Percentiles rank a stretch among this genome's conserved stretches.
phyloP scores from a whole-genome alignment of 2,329 filamentous ascomycete genomes.

The Penicillium sp. region DNA sequence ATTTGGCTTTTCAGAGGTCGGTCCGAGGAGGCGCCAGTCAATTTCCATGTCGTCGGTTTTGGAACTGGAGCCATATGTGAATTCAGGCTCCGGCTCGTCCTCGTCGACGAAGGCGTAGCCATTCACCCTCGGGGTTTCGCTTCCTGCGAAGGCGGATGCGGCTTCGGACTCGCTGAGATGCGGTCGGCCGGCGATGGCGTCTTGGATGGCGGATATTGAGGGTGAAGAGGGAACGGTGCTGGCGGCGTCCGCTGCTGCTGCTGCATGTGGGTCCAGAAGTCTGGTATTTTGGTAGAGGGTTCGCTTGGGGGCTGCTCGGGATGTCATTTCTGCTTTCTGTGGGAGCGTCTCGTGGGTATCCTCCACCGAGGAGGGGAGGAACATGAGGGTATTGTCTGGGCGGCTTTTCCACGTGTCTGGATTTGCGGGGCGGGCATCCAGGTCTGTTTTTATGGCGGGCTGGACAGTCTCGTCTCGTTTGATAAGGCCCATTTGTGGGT shows the following conservation, averaged over 20 bases:
- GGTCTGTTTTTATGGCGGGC: slow-evolving; percentile 58
- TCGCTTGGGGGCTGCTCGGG: slow-evolving; percentile 71
- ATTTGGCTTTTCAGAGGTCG: slow-evolving; percentile 57
- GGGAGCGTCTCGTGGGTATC: slow-evolving; percentile 59
- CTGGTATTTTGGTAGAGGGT: slow-evolving; percentile 84
- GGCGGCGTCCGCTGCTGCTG: slow-evolving; percentile 31
- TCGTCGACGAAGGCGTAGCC: slow-evolving; percentile 95
- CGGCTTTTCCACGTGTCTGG: slow-evolving; percentile 73
- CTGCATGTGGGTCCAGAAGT: slow-evolving; percentile 54
- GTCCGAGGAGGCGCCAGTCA: slow-evolving; percentile 44
- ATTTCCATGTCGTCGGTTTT: slow-evolving; percentile 12
- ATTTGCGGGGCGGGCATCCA: slow-evolving; percentile 72
- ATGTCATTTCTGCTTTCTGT: slow-evolving; percentile 67
- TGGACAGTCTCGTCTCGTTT: slow-evolving; percentile 41
- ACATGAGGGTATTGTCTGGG: slow-evolving; percentile 87
- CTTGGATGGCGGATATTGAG: slow-evolving; percentile 77
- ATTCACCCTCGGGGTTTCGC: slow-evolving; percentile 85
- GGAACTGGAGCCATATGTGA: slow-evolving; percentile 11
- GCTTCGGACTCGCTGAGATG: slow-evolving; percentile 62
- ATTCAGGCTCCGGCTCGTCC: slow-evolving; percentile 48
- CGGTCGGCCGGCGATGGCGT: slow-evolving; percentile 75
- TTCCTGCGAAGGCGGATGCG: slow-evolving; percentile 51
- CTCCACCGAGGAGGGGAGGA: slow-evolving; percentile 55
- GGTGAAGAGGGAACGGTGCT: slow-evolving; percentile 66
- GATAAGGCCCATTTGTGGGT: slow-evolving; percentile 55